Conservation (phyloP, 2,329 filamentous ascomycete genomes). For the Fusarium metavorans region DNA sequence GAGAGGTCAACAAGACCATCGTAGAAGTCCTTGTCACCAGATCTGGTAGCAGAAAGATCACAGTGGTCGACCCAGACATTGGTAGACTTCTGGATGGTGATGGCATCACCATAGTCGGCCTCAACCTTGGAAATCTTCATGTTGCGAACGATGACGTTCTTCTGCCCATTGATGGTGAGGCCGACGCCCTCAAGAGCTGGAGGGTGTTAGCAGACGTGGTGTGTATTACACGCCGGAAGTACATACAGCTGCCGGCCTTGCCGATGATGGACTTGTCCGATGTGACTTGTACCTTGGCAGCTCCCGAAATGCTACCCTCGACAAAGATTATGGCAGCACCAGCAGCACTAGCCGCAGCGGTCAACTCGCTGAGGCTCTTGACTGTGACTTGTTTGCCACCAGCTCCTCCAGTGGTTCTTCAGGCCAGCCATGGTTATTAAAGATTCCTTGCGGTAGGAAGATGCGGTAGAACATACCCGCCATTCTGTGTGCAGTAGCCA, state of each 20-base stretch:
- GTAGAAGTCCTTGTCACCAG: constrained; percentile 57
- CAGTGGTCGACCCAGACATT: constrained; percentile 64
- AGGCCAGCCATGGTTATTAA: background rate
- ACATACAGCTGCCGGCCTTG: constrained; percentile 37
- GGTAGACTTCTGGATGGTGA: constrained; percentile 60
- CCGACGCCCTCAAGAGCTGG: constrained; percentile 36
- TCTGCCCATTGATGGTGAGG: constrained; percentile 30
- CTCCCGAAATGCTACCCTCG: constrained; percentile 36
- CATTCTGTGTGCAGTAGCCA: constrained; percentile 39
- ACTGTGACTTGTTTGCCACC: constrained; percentile 31
- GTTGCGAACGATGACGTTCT: constrained; percentile 70
- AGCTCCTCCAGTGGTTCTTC: constrained; percentile 33
- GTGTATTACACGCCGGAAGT: background rate
- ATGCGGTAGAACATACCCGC: constrained; percentile 18
- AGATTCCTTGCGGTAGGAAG: fast-evolving
- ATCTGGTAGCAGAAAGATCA: constrained; percentile 53
- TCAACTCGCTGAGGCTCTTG: constrained; percentile 26
- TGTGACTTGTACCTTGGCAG: constrained; percentile 39
- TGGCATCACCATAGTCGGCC: constrained; percentile 61
- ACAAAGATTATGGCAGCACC: constrained; percentile 33
- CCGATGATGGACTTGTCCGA: constrained; percentile 42
- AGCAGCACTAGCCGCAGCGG: constrained; percentile 25
- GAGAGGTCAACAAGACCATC: constrained; percentile 59
- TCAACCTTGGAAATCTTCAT: constrained; percentile 63
- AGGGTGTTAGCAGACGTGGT: background rate